phyloP scores from a whole-genome alignment of 2,329 filamentous ascomycete species.

The Pyricularia sp. region DNA sequence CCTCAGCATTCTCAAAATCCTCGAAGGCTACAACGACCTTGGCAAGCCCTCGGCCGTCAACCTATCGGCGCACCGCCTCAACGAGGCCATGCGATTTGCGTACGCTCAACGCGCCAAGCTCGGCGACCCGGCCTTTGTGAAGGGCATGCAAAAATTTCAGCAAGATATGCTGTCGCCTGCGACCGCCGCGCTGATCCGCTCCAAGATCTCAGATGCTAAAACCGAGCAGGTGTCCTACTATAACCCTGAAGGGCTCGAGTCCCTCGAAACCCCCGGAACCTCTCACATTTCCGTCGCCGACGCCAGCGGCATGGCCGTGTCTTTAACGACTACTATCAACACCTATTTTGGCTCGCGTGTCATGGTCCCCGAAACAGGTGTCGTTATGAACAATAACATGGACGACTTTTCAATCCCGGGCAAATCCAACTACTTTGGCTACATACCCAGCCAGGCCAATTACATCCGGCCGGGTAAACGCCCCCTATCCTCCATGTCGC shows the following conservation, averaged over 20 bases:
- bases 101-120: conserved; percentile 63
- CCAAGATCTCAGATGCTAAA: conserved; percentile 27
- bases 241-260: conserved; percentile 31
- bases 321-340: conserved; percentile 72
- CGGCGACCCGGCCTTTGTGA: conserved; percentile 63
- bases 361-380: conserved; percentile 68
- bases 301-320: conserved; percentile 55
- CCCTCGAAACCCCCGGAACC: conserved; percentile 51
- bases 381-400: conserved; percentile 55
- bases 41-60: conserved; percentile 32
- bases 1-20: conserved; percentile 59
- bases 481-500: conserved; percentile 64
- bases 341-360: conserved; percentile 63
- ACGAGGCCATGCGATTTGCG: conserved; percentile 72
- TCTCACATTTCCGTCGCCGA: conserved; percentile 58
- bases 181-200: conserved; percentile 38
- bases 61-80: conserved; percentile 62
- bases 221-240: conserved; percentile 29
- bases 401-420: conserved; percentile 70
- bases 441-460: conserved; percentile 60
- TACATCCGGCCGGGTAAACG: conserved; percentile 66
- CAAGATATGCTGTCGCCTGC: conserved; percentile 50
- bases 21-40: conserved; percentile 51
- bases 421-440: conserved; percentile 61
- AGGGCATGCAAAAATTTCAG: conserved; percentile 42